Percentiles rank a stretch among this genome's conserved stretches.
Evolutionary conservation across 805 yeast genomes (phyloP).

Genomic region (Barnettozyma siamensis): DNA sequence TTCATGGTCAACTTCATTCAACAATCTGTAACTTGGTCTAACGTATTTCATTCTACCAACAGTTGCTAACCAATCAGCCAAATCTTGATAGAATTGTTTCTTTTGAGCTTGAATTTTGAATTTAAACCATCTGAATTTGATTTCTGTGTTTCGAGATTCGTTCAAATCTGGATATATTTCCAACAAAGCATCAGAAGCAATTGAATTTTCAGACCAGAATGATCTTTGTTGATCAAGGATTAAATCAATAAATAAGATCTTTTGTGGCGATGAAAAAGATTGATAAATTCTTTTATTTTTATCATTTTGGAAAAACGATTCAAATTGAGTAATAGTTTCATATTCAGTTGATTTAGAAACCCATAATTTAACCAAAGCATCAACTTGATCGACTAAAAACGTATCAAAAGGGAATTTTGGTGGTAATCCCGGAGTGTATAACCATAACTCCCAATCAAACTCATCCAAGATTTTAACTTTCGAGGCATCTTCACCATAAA

Average conservation of each 20-base stretch:
- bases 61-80: conserved; percentile 83
- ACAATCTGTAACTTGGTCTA: conserved; percentile 72
- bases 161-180: conserved; percentile 33
- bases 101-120: conserved; percentile 55
- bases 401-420: conserved; percentile 83
- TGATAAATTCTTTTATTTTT: conserved; percentile 29
- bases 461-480: conserved; percentile 49
- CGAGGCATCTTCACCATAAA: conserved; percentile 37
- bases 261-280: conserved; percentile 66
- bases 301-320: conserved; percentile 14
- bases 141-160: conserved; percentile 69
- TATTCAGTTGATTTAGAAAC: conserved; percentile 13
- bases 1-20: conserved; percentile 57
- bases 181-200: conserved; percentile 33
- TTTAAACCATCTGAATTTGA: conserved; percentile 70
- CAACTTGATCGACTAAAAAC: conserved; percentile 67
- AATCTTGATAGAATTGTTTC: conserved; percentile 37
- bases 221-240: conserved; percentile 43
- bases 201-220: conserved; percentile 29
- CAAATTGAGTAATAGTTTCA: conserved; percentile 13
- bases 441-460: conserved; percentile 85
- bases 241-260: conserved; percentile 72
- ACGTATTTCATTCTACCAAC: conserved; percentile 95
- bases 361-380: conserved; percentile 65
- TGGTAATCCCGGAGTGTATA: conserved; percentile 80